Evolutionary conservation across 1,139 yeast genomes (phyloP).

Genomic region (Magnusiomyces suaveolens): DNA sequence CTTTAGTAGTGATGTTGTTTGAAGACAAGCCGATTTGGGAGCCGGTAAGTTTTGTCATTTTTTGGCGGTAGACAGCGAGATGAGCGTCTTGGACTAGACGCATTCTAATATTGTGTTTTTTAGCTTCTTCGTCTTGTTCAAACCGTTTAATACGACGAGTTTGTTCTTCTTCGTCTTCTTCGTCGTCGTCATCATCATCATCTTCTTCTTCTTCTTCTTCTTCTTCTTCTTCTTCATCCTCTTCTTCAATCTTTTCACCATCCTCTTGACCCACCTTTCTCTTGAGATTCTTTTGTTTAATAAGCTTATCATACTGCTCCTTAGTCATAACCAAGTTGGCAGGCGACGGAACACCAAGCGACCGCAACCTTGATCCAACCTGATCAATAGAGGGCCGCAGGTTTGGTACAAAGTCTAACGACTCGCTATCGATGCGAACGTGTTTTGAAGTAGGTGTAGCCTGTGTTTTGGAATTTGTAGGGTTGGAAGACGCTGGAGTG

Average conservation of each 20-base stretch:
- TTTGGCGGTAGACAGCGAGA: slow-evolving; percentile 35
- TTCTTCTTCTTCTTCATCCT: slow-evolving; percentile 2
- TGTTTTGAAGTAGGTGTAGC: slow-evolving; percentile 1
- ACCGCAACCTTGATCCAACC: slow-evolving; percentile 13
- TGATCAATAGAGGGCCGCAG: slow-evolving; percentile 13
- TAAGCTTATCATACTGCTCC: slow-evolving; percentile 13
- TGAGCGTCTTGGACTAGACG: slow-evolving; percentile 36
- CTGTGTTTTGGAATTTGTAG: background rate
- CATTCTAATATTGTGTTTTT: slow-evolving; percentile 25
- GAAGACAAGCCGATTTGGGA: slow-evolving; percentile 19
- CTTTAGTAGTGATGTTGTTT: slow-evolving; percentile 3
- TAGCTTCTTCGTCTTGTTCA: slow-evolving; percentile 23
- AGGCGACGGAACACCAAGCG: slow-evolving; percentile 11
- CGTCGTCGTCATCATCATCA: slow-evolving; percentile 1
- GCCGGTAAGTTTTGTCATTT: slow-evolving; percentile 36
- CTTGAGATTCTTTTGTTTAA: background rate
- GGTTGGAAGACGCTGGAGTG: background rate
- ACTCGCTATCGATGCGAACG: slow-evolving; percentile 8
- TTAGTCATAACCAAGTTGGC: slow-evolving; percentile 14
- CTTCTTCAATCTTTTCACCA: slow-evolving; percentile 5
- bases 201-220: slow-evolving; percentile 7
- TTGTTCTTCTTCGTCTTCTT: slow-evolving; percentile 3
- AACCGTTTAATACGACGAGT: slow-evolving; percentile 8
- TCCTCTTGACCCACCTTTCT: background rate
- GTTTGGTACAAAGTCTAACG: slow-evolving; percentile 14